phyloP scores from a whole-genome alignment of 1,284 basidiomycete genomes.

The Leccinum pseudoinsigne region DNA sequence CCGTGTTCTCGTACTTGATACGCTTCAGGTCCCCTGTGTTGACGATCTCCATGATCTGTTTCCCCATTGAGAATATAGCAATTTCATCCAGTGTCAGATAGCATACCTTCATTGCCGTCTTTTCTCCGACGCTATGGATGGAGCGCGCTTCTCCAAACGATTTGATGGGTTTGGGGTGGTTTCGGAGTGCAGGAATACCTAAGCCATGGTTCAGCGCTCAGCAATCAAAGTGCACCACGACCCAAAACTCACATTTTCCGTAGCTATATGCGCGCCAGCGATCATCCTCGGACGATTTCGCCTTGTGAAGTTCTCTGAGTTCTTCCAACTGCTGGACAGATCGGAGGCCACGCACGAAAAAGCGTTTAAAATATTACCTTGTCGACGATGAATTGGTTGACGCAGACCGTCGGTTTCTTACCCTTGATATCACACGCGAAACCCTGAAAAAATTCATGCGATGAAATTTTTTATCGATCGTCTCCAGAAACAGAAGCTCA shows the following conservation, averaged over 20 bases:
- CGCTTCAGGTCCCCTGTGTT: conserved; percentile 65
- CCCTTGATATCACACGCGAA: conserved; percentile 61
- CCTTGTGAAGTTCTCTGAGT: conserved; percentile 58
- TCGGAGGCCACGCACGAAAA: conserved; percentile 2
- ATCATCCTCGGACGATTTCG: conserved; percentile 56
- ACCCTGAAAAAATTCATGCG: conserved; percentile 37
- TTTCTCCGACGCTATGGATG: conserved; percentile 69
- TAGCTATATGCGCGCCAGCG: conserved; percentile 63
- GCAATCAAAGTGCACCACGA: background rate
- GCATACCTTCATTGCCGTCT: conserved; percentile 72
- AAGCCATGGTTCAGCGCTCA: conserved; percentile 18
- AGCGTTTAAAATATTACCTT: conserved; percentile 43
- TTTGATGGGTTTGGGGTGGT: conserved; percentile 60
- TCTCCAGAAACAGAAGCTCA: conserved; percentile 2
- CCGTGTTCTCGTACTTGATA: conserved; percentile 61
- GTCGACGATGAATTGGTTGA: conserved; percentile 68
- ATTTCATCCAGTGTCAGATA: background rate
- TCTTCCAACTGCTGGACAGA: conserved; percentile 52
- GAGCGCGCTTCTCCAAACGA: conserved; percentile 61
- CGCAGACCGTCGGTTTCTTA: conserved; percentile 34
- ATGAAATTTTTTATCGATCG: background rate
- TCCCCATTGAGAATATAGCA: background rate
- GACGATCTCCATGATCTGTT: conserved; percentile 76
- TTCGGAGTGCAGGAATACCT: conserved; percentile 58
- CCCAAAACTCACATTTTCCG: conserved; percentile 50